Percentiles rank a stretch among this genome's conserved stretches.
Conservation (phyloP, 2,329 filamentous ascomycete species). For the Myriosclerotinia scirpicola region DNA sequence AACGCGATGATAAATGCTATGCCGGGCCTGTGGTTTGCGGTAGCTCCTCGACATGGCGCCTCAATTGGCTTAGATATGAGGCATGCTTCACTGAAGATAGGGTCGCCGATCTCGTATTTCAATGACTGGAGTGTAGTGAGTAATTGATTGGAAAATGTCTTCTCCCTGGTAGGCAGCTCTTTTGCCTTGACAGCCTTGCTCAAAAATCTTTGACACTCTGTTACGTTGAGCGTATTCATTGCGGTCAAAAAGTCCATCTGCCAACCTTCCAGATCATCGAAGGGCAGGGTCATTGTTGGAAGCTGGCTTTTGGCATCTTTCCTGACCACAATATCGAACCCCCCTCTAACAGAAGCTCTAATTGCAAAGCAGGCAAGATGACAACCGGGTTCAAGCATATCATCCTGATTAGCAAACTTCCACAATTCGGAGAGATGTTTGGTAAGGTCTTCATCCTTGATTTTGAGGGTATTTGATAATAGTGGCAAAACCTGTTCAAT, state of each 20-base stretch:
- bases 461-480: conserved; percentile 72
- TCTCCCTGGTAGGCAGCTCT: conserved; percentile 44
- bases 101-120: conserved; percentile 45
- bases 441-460: conserved; percentile 62
- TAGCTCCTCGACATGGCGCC: conserved; percentile 44
- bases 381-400: conserved; percentile 52
- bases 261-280: conserved; percentile 53
- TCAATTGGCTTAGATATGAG: conserved; percentile 47
- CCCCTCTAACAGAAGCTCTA: conserved; percentile 49
- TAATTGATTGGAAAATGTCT: conserved; percentile 49
- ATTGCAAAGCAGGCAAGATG: conserved; percentile 61
- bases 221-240: conserved; percentile 49
- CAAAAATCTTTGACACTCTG: conserved; percentile 44
- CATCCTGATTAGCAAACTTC: conserved; percentile 51
- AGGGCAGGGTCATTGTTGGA: conserved; percentile 56
- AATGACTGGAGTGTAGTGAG: conserved; percentile 46
- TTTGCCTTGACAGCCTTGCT: conserved; percentile 38
- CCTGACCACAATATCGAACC: conserved; percentile 42
- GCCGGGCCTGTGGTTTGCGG: conserved; percentile 36
- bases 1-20: conserved; percentile 53
- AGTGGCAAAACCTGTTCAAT: conserved; percentile 65
- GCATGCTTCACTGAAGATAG: conserved; percentile 48
- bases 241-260: conserved; percentile 54
- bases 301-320: conserved; percentile 55
- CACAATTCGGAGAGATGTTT: conserved; percentile 64